Percentiles rank a stretch among this genome's conserved stretches.
Conservation (phyloP, 2,329 filamentous ascomycete genomes). For the Botrytis cinerea region DNA sequence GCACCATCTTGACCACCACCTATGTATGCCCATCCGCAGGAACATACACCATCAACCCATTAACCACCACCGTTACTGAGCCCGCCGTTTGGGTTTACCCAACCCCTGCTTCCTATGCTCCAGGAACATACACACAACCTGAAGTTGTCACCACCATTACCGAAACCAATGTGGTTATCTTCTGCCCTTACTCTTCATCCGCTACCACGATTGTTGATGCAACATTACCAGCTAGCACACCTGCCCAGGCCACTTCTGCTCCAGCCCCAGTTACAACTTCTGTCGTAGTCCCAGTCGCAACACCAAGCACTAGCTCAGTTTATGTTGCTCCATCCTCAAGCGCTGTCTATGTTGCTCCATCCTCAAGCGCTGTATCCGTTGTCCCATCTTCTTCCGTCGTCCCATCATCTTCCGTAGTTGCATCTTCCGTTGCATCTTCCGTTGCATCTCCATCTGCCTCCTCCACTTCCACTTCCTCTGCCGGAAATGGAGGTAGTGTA, state of each 20-base stretch:
- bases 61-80: conserved; percentile 60
- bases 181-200: conserved; percentile 65
- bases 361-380: neutral
- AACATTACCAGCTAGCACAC: neutral
- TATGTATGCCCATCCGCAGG: conserved; percentile 73
- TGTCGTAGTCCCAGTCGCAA: conserved; percentile 26
- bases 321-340: conserved; percentile 1
- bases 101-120: conserved; percentile 61
- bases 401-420: conserved; percentile 42
- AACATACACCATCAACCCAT: conserved; percentile 73
- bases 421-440: conserved; percentile 25
- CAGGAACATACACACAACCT: conserved; percentile 73
- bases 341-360: neutral
- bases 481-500: conserved; percentile 30
- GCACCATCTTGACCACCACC: conserved; percentile 67
- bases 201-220: neutral
- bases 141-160: conserved; percentile 68
- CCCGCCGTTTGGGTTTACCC: conserved; percentile 64
- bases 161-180: conserved; percentile 66
- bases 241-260: conserved; percentile 36
- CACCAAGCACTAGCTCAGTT: conserved; percentile 35
- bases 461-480: conserved; percentile 49
- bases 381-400: conserved; percentile 1
- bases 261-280: conserved; percentile 29
- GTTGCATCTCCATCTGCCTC: conserved; percentile 49